Evolutionary conservation across 306 rosid species (phyloP), one percentile per base, ranked within the genome.

Genomic region (Medicago arabica): DNA sequence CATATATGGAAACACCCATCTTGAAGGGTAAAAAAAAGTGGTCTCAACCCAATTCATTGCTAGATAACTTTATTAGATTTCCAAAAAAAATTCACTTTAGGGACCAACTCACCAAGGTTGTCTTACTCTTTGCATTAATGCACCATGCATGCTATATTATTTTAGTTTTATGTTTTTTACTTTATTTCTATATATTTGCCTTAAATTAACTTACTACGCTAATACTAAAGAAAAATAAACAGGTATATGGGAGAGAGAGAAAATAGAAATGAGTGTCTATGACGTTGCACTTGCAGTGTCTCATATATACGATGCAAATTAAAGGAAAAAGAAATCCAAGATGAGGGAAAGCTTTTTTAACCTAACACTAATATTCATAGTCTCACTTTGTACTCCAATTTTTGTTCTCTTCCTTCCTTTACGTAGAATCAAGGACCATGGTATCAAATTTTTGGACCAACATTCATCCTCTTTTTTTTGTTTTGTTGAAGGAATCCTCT

Each of bases 361-460:
- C 80, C 57, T 51, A 44, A 44, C 49, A 70, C 62, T 73, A 62
- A 69, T 75, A 60, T 69, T 79, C 86, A 78, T 73, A 59, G 63
- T 67, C 83, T 74, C 80, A 76, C 77, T 81, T 78, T 75, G 65
- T 84, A 83, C 72, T 84, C 73, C 69, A 68, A 70, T 75, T 63
- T 71, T 63, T 70, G 80, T 80, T 80, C 64, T 69, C 80, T 73
- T 68, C 71, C 61, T 76, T 69, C 19, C 67, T 77, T 78, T 58
- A 71, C 75, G 76, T 57, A 62, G 83, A 85, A 77, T 74, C 81
- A 74, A 69, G 63, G 78, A 28, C 71, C 54, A 60, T 80, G 81
- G 81, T 67, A 66, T 83, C 81, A 74, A 70, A 40, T 59, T 43
- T 60, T 67, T 77, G 89, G 85, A 80, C 87, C 81, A 80, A 83